Evolutionary conservation across 2,329 filamentous ascomycete species (phyloP), one percentile per base, ranked within the genome.

Genomic region (Aspergillus amoenus): DNA sequence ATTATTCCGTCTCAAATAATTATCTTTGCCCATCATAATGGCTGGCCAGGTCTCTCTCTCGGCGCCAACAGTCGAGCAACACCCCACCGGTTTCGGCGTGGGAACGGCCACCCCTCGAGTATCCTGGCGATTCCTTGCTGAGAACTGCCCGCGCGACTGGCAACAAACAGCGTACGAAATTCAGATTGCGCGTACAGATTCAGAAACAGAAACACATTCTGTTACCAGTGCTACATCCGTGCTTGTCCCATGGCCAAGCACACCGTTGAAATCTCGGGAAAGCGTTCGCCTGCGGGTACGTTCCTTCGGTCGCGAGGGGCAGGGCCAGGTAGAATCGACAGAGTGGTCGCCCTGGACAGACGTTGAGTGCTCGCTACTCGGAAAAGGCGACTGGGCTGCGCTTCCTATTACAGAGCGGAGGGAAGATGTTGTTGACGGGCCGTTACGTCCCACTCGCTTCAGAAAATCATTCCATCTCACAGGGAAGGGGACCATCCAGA

Each of bases 401-500:
- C 1, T 34, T n/a, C 50, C 50, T 5, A 24, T 52, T 21, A 32
- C 50, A 5, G 50, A 45, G 8, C 11, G 2, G 8, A 30, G 1
- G n/a, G 12, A 13, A 17, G 41, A 37, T 2, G 17, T 21, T 18
- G 4, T 17, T 13, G 40, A 52, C 34, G 41, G 24, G 13, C 50
- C 50, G 3, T 7, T 52, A 6, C 27, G 41, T 11, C 50, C 41
- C 5, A 18, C 39, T 9, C 60, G 69, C 7, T 76, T 78, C 55
- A 63, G 72, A 18, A 75, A 73, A 43, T 41, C 43, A 1, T 75
- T 76, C 42, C 47, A 56, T 44, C 17, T 52, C 5, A 4, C 68
- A 3, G 17, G 56, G 55, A 52, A 24, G 8, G 46, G 48, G 3
- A 5, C 45, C 0, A 40, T 68, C 52, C 52, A 41, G n/a, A 47